Evolutionary conservation across 139 green algal species (phyloP).

Genomic region (Yamagishiella unicocca): DNA sequence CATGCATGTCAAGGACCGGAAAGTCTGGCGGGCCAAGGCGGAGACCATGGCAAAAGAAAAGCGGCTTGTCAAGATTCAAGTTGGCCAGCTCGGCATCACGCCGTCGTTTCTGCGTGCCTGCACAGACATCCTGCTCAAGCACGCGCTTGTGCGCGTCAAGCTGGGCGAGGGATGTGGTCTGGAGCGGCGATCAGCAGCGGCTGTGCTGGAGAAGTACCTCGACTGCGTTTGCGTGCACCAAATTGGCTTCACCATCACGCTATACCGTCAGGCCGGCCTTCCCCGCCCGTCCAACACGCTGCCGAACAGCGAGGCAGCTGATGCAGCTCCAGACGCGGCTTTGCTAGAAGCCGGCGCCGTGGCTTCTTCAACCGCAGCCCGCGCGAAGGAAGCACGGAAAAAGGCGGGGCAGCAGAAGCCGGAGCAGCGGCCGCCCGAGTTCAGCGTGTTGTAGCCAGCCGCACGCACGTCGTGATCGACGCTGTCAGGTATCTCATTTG

Average conservation of each 20-base stretch:
- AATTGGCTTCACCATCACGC: conserved; percentile 67
- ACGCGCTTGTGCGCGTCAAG: conserved; percentile 62
- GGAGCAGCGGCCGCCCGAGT: conserved; percentile 27
- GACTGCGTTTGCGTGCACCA: conserved; percentile 61
- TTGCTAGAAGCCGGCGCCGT: not conserved
- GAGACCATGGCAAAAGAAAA: conserved; percentile 58
- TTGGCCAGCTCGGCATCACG: conserved; percentile 64
- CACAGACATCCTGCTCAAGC: conserved; percentile 57
- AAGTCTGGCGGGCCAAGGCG: conserved; percentile 27
- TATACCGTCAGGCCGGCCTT: conserved; percentile 61
- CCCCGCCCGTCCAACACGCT: conserved; percentile 54
- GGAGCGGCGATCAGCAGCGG: conserved; percentile 48
- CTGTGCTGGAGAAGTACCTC: conserved; percentile 53
- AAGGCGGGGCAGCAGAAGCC: conserved; percentile 24
- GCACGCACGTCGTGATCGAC: too few relatives aligned
- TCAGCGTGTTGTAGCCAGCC: conserved; percentile 30
- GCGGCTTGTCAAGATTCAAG: conserved; percentile 35
- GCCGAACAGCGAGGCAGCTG: not conserved
- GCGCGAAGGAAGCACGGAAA: not conserved
- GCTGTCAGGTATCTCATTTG: too few relatives aligned
- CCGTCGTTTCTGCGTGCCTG: conserved; percentile 47
- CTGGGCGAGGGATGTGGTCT: conserved; percentile 62
- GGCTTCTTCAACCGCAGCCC: not conserved
- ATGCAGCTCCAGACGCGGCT: not conserved
- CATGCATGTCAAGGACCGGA: conserved; percentile 50